Evolutionary conservation across 1,284 basidiomycete species (phyloP), one percentile per base, ranked within the genome.

Genomic region (Leccinum griseonigrum): DNA sequence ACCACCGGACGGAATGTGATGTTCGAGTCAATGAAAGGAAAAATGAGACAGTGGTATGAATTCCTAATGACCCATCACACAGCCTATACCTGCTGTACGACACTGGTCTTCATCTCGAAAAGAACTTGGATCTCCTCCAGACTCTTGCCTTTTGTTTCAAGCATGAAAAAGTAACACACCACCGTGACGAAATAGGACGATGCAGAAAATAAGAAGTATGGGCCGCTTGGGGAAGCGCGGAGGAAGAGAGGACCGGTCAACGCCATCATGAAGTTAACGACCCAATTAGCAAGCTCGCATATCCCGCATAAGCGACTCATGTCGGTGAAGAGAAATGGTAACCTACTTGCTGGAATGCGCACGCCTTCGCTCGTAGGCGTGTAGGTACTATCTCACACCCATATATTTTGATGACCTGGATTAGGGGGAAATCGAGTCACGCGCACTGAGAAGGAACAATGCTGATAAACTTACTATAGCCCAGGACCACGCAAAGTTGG

Each of bases 241-340:
- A 84, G 76, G 72, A 83, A 83, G 14, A 80, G 70, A 9, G 81
- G 81, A 2, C 81, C 80, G 8, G 80, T 75, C 65, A 80, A 74
- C 7, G 81, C 80, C 54, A 83, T 77, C 40, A 73, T 62, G 64
- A 78, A 81, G 68, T 83, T 83, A 18, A 81, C 72, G n/a, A 74
- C 53, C 66, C 64, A 68, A 58, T 67, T 66, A 10, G 64, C 61
- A 53, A 69, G 63, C 66, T 67, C 56, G 32, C 32, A 59, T 63
- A 38, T 64, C 67, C 18, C 53, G 75, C 67, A 31, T 68, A 46
- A 65, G 58, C 51, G 29, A 54, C 43, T 2, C 22, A 29, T 56
- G 71, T 8, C 75, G 75, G 48, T 72, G 69, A 26, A 77, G 77
- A 28, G 26, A 73, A 68, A 32, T 3, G 55, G 77, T 66, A 9